These are phyloP conservation scores for Cornus kousa DNA, from an alignment of 148 eudicot genomes.

Conservation along the genomic window DNA sequence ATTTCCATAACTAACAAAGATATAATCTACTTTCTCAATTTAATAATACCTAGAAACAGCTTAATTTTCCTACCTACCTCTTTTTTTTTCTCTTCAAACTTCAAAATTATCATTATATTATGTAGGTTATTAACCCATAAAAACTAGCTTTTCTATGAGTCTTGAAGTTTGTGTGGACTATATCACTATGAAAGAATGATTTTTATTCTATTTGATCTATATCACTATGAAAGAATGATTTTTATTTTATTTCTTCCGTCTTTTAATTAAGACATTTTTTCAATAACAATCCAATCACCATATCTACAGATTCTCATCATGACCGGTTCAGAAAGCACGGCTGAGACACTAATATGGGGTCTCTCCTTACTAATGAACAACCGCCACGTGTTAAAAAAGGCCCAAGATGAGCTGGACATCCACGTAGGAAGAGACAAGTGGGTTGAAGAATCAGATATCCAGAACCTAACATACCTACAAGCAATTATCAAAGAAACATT, in stretches of 20 bases:
- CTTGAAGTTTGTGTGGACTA: too few relatives aligned
- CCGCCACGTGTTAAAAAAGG: slow-evolving; percentile 16
- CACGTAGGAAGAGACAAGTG: slow-evolving; percentile 31
- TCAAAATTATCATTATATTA: neutral
- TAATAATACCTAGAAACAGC: neutral
- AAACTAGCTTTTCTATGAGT: too few relatives aligned
- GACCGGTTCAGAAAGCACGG: slow-evolving; percentile 32
- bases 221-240: too few relatives aligned
- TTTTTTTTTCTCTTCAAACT: neutral
- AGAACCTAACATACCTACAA: slow-evolving; percentile 32
- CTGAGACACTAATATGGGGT: slow-evolving; percentile 31
- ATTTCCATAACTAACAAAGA: neutral
- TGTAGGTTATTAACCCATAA: too few relatives aligned
- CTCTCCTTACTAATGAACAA: slow-evolving; percentile 39
- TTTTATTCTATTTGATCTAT: too few relatives aligned
- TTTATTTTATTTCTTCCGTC: too few relatives aligned
- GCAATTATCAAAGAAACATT: slow-evolving; percentile 41
- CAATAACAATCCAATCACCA: too few relatives aligned
- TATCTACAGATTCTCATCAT: slow-evolving; percentile 25
- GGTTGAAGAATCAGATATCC: slow-evolving; percentile 39
- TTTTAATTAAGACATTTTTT: neutral
- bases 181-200: too few relatives aligned
- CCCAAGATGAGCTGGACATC: slow-evolving; percentile 34
- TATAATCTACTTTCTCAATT: neutral
- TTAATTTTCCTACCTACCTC: neutral